A percentile compares a stretch with the other conserved stretches of the same genome.
Evolutionary conservation across 2,329 filamentous ascomycete species (phyloP).

Genomic region (Diplodia mutila): DNA sequence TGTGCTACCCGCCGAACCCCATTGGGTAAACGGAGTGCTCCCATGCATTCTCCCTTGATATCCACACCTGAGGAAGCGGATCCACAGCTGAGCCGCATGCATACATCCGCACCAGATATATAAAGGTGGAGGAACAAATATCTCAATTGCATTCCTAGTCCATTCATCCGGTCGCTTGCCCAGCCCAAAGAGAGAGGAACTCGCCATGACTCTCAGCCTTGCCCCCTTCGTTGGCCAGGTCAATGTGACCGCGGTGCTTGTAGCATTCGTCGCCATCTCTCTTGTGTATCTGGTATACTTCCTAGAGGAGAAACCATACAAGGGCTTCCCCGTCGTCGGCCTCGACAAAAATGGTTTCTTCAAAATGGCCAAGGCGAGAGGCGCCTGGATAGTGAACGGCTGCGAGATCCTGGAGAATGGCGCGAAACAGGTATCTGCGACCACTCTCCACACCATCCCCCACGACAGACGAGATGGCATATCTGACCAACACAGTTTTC

Average conservation of each 20-base stretch:
- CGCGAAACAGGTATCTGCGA: not conserved
- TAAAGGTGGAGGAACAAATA: not conserved
- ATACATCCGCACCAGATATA: not conserved
- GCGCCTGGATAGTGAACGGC: conserved; percentile 5
- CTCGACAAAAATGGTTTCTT: not conserved
- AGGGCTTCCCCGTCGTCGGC: conserved; percentile 1
- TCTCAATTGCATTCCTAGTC: not conserved
- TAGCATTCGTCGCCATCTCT: not conserved
- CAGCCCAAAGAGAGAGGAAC: no score
- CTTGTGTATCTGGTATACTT: not conserved
- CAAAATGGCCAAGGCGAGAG: conserved; percentile 4
- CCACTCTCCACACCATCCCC: not conserved
- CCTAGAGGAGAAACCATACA: not conserved
- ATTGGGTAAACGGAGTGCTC: no score
- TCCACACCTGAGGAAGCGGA: no score
- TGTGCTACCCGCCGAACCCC: not conserved
- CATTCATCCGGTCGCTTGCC: not conserved
- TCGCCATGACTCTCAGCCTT: conserved; percentile 1
- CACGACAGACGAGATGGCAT: no score
- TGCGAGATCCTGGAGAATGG: not conserved
- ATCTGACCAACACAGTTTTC: not conserved
- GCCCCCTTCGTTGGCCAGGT: not conserved
- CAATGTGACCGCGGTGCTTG: not conserved
- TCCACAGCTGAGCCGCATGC: no score
- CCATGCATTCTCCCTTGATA: no score